Evolutionary conservation across 2,329 filamentous ascomycete genomes (phyloP).

Genomic region (Sarocladium kiliense): DNA sequence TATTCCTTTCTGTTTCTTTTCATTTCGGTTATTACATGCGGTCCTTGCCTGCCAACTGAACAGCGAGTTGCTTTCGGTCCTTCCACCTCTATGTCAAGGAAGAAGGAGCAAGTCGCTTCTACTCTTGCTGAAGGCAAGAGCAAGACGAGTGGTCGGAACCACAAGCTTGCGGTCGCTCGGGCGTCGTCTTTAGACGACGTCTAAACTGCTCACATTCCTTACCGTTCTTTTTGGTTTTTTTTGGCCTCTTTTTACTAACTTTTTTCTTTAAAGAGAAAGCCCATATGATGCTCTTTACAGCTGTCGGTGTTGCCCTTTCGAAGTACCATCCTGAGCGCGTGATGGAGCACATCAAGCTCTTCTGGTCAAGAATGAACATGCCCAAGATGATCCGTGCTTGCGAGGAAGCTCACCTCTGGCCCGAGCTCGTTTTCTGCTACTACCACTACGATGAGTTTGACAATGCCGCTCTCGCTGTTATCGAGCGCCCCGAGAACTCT

Average conservation of each 20-base stretch:
- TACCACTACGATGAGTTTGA: conserved; percentile 98
- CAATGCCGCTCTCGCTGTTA: conserved; percentile 94
- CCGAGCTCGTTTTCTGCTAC: conserved; percentile 96
- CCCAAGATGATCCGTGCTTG: conserved; percentile 92
- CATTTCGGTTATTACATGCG: neutral
- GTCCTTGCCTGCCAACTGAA: neutral
- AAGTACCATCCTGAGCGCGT: conserved; percentile 94
- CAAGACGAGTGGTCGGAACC: neutral
- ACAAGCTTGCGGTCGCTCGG: no score
- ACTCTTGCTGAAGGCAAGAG: neutral
- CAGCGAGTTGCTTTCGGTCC: neutral
- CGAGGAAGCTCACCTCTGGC: conserved; percentile 95
- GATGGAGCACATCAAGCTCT: conserved; percentile 98
- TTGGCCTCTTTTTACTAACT: neutral
- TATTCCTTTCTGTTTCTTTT: neutral
- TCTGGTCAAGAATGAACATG: conserved; percentile 97
- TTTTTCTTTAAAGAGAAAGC: conserved; percentile 57
- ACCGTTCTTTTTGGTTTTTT: neutral
- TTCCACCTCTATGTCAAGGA: neutral
- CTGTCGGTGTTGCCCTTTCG: conserved; percentile 83
- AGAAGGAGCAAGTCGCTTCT: neutral
- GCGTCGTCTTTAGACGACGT: neutral
- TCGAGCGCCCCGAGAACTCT: conserved; percentile 93
- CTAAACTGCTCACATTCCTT: neutral
- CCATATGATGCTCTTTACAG: conserved; percentile 97